Conservation (phyloP, 1,284 basidiomycete species). For the Grifola frondosa region DNA sequence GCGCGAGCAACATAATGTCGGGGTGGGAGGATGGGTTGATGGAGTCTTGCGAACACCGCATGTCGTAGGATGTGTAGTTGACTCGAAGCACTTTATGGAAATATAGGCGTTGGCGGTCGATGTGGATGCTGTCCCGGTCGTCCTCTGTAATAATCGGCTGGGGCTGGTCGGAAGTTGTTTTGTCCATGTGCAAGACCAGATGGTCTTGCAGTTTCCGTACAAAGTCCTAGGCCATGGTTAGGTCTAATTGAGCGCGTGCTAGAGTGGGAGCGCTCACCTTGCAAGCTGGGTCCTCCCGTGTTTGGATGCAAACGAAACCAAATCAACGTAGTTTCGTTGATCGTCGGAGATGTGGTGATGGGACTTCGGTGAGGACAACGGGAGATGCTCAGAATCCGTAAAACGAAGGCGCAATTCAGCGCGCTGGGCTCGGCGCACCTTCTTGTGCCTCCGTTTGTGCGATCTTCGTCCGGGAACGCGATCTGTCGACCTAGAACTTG, state of each 20-base stretch:
- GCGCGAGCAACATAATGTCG: constrained; percentile 35
- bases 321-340: constrained; percentile 3
- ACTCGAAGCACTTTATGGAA: constrained; percentile 27
- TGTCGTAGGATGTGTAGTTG: constrained; percentile 46
- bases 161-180: not conserved
- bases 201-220: not conserved
- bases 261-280: constrained; percentile 8
- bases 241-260: not conserved
- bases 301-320: constrained; percentile 9
- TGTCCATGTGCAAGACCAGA: constrained; percentile 11
- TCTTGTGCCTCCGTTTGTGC: not conserved
- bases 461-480: no score
- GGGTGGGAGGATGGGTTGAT: constrained; percentile 33
- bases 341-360: constrained; percentile 16
- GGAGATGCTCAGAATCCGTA: no score
- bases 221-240: not conserved
- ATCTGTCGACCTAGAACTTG: no score
- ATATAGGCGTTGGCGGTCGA: constrained; percentile 28
- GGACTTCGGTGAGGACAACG: no score
- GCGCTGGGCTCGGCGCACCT: not conserved
- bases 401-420: no score
- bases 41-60: constrained; percentile 34
- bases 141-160: not conserved
- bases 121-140: constrained; percentile 7
- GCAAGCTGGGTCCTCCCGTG: constrained; percentile 16